Conservation (phyloP, 345 rosid species). For the Populus tremula region DNA sequence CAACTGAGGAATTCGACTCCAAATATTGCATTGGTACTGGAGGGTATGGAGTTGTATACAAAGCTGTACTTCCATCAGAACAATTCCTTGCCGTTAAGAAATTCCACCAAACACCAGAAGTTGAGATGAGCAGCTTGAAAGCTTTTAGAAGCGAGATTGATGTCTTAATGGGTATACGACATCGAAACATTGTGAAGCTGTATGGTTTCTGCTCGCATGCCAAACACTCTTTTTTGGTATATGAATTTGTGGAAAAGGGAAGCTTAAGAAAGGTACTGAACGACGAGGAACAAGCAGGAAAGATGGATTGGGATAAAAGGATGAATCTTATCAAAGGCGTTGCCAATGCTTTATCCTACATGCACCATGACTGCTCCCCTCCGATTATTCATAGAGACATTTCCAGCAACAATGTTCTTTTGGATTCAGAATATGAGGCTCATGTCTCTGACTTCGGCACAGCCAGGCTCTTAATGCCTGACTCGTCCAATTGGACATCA, state of each 20-base stretch:
- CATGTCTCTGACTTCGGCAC: constrained; percentile 17
- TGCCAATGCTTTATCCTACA: constrained; percentile 8
- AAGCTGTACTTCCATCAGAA: constrained; percentile 2
- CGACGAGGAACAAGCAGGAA: neutral
- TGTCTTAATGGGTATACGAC: neutral
- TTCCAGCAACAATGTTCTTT: constrained; percentile 12
- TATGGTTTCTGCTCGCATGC: neutral
- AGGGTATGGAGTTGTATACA: constrained; percentile 5
- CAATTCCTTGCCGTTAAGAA: constrained; percentile 11
- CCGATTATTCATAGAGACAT: constrained; percentile 10
- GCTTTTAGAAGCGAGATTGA: constrained; percentile 3
- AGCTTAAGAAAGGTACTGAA: neutral
- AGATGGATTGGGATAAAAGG: constrained; percentile 8
- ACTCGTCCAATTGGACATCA: neutral
- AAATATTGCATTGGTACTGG: constrained; percentile 9
- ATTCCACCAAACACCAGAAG: neutral
- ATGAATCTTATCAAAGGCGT: constrained; percentile 9
- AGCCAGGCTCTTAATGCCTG: constrained; percentile 3
- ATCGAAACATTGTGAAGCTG: constrained; percentile 12
- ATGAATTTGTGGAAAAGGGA: constrained; percentile 4
- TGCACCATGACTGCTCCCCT: constrained; percentile 17
- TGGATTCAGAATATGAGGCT: constrained; percentile 8
- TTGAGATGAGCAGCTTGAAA: neutral
- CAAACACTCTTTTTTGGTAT: neutral
- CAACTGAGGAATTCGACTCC: constrained; percentile 8